Base-by-base conservation (phyloP, 1,284 basidiomycete species). In the Rhodotorula mucilaginosa region DNA sequence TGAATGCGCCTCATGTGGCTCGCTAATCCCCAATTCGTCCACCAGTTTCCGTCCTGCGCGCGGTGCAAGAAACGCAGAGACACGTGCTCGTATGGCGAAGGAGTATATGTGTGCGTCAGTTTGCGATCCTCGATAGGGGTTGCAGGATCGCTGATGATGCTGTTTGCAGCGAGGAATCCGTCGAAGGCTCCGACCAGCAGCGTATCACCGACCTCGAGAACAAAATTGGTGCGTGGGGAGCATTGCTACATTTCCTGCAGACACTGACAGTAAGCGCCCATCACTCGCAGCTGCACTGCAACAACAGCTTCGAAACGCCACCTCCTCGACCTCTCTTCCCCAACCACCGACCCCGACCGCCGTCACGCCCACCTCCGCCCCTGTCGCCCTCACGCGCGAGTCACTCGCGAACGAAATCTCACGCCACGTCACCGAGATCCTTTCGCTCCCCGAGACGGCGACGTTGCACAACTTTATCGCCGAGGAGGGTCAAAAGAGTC, bases 41-140 rank as follows among this genome's bases (percentile, higher is more conserved):
- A 21, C 4, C 70, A 72, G 60, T 74, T 47, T 31, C 73, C 73
- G 19, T 46, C 48, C 2, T 74, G 73, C 46, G 26, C 47, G 19
- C 46, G 73, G 29, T 74, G 73, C 62, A 64, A 56, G 29, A 74
- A 71, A 51, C 73, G 73, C 12, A n/a, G 70, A n/a, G 73, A 74
- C 26, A 39, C 68, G 5, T 74, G 73, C 56, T 51, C 15, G 6
- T 74, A 71, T 47, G 73, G 73, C 19, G 64, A 65, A 19, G 73
- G 70, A 23, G 69, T 74, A 12, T 68, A 44, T 13, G 63, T 73
- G 71, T 73, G 21, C 10, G 71, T 70, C 52, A 2, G 0, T 16
- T 23, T 3, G 15, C n/a, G 47, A 21, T 21, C 1, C 2, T 21
- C n/a, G 31, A 5, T 29, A 34, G 21, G 3, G 6, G 15, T 4